These are phyloP conservation scores for Stephanodiscus triporus DNA, from an alignment of 108 stramenopile genomes.

Conservation along the genomic window DNA sequence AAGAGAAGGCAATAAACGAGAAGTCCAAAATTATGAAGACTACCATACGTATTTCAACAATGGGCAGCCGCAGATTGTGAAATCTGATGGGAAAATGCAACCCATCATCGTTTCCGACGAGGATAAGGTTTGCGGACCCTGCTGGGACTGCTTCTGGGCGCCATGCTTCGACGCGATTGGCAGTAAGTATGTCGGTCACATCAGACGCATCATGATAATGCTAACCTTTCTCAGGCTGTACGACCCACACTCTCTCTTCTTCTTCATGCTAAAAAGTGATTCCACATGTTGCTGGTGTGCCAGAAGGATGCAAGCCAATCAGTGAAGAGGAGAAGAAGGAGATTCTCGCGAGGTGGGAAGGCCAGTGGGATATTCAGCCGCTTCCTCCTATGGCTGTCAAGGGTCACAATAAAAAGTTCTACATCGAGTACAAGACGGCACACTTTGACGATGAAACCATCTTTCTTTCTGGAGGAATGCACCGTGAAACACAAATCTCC, in stretches of 20 bases:
- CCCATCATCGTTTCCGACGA: conserved; percentile 5
- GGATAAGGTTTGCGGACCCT: conserved; percentile 5
- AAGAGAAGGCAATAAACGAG: no score
- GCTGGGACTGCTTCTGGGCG: conserved; percentile 18
- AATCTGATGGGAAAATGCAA: conserved; percentile 11
- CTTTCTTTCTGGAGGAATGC: conserved; percentile 6
- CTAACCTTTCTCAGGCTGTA: not conserved
- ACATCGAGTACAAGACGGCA: conserved; percentile 5
- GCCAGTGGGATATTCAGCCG: conserved; percentile 6
- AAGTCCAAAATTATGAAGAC: no score
- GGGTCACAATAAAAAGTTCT: not conserved
- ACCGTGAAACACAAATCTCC: not conserved
- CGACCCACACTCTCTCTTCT: not conserved
- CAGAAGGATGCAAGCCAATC: conserved; percentile 6
- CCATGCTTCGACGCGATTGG: conserved; percentile 3
- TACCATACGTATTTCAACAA: not conserved
- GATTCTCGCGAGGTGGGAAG: conserved; percentile 9
- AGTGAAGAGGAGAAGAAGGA: conserved; percentile 8
- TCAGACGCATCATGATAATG: not conserved
- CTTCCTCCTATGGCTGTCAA: conserved; percentile 10
- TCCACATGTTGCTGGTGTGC: not conserved
- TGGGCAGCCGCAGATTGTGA: not conserved
- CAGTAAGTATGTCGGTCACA: not conserved
- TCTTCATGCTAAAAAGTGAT: not conserved
- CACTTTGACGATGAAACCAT: conserved; percentile 7